A percentile compares a stretch with the other conserved stretches of the same genome.
These are phyloP conservation scores for Fusarium torulosum DNA, from an alignment of 2,329 filamentous ascomycete genomes.

Conservation along the genomic window DNA sequence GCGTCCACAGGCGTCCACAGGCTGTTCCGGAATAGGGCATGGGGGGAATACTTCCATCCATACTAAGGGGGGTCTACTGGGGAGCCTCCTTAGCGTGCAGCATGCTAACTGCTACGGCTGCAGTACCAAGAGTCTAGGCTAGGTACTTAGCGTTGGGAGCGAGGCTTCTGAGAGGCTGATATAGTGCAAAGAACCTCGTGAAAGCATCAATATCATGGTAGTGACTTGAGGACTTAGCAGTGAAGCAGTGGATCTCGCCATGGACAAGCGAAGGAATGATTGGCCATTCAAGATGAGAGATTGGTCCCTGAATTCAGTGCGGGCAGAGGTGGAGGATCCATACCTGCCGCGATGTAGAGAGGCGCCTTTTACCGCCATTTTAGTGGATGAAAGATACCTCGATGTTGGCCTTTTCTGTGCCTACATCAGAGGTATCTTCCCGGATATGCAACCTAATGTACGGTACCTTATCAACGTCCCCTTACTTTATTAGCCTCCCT, in stretches of 20 bases:
- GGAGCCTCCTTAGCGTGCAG: conserved; percentile 8
- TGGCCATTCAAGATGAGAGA: conserved; percentile 19
- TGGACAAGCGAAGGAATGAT: conserved; percentile 16
- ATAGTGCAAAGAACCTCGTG: conserved; percentile 29
- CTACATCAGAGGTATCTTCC: conserved; percentile 26
- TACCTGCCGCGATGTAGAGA: conserved; percentile 7
- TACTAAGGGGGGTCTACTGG: conserved; percentile 20
- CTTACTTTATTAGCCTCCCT: conserved; percentile 36
- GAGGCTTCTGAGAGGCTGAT: conserved; percentile 36
- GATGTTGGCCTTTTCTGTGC: conserved; percentile 6
- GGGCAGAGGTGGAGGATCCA: conserved; percentile 28
- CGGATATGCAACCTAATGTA: conserved; percentile 29
- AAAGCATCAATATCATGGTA: conserved; percentile 23
- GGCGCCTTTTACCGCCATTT: conserved; percentile 41
- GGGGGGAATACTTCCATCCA: conserved; percentile 13
- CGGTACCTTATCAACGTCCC: conserved; percentile 28
- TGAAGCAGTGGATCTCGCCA: conserved; percentile 18
- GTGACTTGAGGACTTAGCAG: conserved; percentile 8
- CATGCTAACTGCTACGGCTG: background rate
- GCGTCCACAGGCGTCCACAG: conserved; percentile 36
- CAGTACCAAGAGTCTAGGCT: too few relatives aligned
- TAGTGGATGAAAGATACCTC: conserved; percentile 28
- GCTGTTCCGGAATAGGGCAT: conserved; percentile 36
- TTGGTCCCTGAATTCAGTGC: conserved; percentile 40
- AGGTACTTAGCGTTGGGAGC: conserved; percentile 14